phyloP scores from a whole-genome alignment of 371 early-diverging fungal species.

The Mortierella polycephala region DNA sequence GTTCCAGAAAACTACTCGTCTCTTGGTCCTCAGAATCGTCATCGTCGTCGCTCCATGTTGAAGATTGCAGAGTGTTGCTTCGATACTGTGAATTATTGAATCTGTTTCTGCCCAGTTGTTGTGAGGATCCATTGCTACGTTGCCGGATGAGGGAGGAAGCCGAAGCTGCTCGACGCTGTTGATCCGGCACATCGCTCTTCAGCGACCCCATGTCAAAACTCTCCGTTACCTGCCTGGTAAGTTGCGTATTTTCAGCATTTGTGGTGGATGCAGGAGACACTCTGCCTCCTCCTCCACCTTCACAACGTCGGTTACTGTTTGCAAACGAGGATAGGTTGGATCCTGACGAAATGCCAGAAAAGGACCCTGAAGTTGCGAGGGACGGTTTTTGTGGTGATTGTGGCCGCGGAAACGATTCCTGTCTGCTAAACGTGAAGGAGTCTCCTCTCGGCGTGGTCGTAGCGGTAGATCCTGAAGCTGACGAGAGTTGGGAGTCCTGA shows the following conservation, averaged over 20 bases:
- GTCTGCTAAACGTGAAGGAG: slow-evolving; percentile 13
- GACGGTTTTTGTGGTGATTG: slow-evolving; percentile 10
- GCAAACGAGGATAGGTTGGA: background rate
- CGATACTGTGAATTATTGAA: slow-evolving; percentile 7
- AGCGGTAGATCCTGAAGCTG: slow-evolving; percentile 2
- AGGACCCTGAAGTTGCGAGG: background rate
- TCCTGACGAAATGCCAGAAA: background rate
- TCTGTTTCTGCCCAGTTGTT: background rate
- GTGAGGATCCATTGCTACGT: background rate
- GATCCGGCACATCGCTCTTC: slow-evolving; percentile 6
- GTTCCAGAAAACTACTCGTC: background rate
- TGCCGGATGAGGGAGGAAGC: background rate
- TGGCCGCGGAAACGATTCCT: slow-evolving; percentile 16
- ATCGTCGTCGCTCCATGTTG: slow-evolving; percentile 26
- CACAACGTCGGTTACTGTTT: background rate
- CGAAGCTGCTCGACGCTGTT: slow-evolving; percentile 4
- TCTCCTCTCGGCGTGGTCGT: background rate
- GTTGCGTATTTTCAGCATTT: background rate
- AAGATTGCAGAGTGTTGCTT: background rate
- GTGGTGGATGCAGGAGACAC: background rate
- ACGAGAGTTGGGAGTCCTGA: slow-evolving; percentile 29
- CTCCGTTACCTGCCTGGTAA: background rate
- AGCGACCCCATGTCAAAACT: slow-evolving; percentile 33
- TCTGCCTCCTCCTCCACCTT: background rate
- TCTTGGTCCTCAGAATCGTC: slow-evolving; percentile 1